These are phyloP conservation scores for Boletus edulis DNA, from an alignment of 768 basidiomycete genomes.

Conservation along the genomic window DNA sequence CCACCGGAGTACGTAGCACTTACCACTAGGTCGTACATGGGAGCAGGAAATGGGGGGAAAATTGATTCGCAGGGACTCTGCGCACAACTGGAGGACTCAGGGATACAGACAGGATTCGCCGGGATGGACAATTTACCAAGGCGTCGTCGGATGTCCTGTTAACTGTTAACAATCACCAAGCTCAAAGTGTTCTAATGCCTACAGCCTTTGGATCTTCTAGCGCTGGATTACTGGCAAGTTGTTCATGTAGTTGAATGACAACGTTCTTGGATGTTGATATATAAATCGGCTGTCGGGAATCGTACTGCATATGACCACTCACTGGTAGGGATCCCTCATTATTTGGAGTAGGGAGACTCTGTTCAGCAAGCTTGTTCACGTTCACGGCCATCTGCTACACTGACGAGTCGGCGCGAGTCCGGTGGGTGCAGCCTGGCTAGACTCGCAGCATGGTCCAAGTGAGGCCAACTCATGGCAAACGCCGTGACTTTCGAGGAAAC, in stretches of 20 bases:
- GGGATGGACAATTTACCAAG: conserved; percentile 15
- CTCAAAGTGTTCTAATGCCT: background rate
- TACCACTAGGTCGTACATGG: conserved; percentile 10
- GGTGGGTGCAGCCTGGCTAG: background rate
- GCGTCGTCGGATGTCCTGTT: conserved; percentile 9
- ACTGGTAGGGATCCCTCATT: background rate
- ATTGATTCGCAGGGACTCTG: conserved; percentile 13
- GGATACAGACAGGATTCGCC: background rate
- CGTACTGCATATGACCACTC: background rate
- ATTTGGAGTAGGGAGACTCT: background rate
- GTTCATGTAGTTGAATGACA: conserved; percentile 1
- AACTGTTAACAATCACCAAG: background rate
- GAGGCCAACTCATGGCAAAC: conserved; percentile 1
- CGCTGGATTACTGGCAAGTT: background rate
- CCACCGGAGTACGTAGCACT: background rate
- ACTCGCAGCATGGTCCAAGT: background rate
- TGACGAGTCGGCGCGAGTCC: background rate
- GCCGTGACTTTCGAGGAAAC: background rate
- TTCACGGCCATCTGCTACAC: background rate
- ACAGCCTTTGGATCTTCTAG: conserved; percentile 4
- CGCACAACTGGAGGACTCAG: background rate
- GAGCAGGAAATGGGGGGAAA: conserved; percentile 1
- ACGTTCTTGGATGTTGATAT: conserved; percentile 8
- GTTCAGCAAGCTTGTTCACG: background rate
- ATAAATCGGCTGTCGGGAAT: background rate